Evolutionary conservation across 495 filamentous ascomycete genomes (phyloP), one percentile per base, ranked within the genome.

Genomic region (Lasiosphaeris hirsuta): DNA sequence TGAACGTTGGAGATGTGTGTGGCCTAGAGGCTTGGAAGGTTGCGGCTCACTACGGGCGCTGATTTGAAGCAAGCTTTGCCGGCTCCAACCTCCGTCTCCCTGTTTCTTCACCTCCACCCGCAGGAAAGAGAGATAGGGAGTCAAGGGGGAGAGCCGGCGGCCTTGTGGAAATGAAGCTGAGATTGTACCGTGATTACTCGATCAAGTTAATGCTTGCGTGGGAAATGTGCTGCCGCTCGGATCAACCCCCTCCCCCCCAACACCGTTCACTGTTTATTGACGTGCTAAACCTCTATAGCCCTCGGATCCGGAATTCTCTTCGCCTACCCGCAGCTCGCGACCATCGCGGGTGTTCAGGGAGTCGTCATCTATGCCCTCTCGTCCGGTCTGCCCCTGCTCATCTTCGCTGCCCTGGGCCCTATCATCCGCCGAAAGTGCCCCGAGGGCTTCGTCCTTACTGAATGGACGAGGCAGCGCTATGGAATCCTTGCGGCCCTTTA

Each of bases 141-240:
- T 30, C 23, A 41, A 57, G 56, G 58, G 57, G 72, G 67, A 71
- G 60, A 73, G 54, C 63, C 58, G 37, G 51, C 35, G 56, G 8
- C 39, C 53, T 57, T 72, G 72, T 53, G 59, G 65, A 79, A 69
- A 82, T 71, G 83, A 89, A 82, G 88, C 88, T 91, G 88, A 91
- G 88, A 90, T 84, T 82, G 84, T 81, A 91, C 88, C 88, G 87
- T 90, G 75, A 86, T 81, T 80, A 91, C 88, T 90, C 88, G 88
- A 90, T 86, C 88, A 90, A 90, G 88, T 86, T 90, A 91, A 91
- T 87, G 84, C 88, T 90, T 91, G 88, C 88, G 88, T 90, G 88
- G 82, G 88, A 85, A 91, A 89, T 68, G 87, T 90, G 88, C 85
- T 90, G 88, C 88, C 88, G 86, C 87, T 86, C 76, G 70, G 65